phyloP scores from a whole-genome alignment of 306 rosid genomes.

The Oemleria cerasiformis region DNA sequence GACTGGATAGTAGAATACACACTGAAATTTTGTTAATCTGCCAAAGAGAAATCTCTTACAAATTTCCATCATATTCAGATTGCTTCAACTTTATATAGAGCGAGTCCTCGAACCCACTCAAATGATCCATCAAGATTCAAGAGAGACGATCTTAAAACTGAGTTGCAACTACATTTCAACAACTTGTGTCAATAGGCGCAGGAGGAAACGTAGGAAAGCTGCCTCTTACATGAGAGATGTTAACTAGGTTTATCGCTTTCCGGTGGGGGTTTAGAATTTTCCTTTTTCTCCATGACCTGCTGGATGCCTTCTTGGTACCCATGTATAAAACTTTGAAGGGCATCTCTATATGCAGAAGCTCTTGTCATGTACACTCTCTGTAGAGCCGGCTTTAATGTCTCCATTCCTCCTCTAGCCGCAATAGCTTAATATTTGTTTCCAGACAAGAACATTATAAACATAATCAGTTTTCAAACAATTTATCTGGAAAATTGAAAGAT shows the following conservation, averaged over 20 bases:
- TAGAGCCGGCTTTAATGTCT: slow-evolving; percentile 75
- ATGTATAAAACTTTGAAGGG: slow-evolving; percentile 75
- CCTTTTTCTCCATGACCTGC: slow-evolving; percentile 60
- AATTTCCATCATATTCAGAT: not conserved
- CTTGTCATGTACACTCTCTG: slow-evolving; percentile 88
- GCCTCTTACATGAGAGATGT: not conserved
- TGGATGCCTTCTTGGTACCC: slow-evolving; percentile 74
- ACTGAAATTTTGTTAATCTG: not conserved
- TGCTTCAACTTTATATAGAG: not conserved
- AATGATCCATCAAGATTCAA: not conserved
- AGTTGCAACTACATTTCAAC: not conserved
- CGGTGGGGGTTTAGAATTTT: slow-evolving; percentile 35
- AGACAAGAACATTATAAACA: slow-evolving; percentile 16
- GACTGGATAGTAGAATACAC: too few relatives aligned
- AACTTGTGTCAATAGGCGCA: not conserved
- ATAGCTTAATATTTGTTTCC: slow-evolving; percentile 46
- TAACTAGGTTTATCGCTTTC: slow-evolving; percentile 9
- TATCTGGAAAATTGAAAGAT: not conserved
- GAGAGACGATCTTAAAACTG: not conserved
- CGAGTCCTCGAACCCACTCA: not conserved
- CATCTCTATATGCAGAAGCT: slow-evolving; percentile 72
- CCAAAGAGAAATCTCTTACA: not conserved
- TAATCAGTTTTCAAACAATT: slow-evolving; percentile 7
- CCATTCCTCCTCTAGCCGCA: slow-evolving; percentile 79
- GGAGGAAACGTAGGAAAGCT: not conserved